phyloP scores from a whole-genome alignment of 257 asterid species.

The Henckelia pumila region DNA sequence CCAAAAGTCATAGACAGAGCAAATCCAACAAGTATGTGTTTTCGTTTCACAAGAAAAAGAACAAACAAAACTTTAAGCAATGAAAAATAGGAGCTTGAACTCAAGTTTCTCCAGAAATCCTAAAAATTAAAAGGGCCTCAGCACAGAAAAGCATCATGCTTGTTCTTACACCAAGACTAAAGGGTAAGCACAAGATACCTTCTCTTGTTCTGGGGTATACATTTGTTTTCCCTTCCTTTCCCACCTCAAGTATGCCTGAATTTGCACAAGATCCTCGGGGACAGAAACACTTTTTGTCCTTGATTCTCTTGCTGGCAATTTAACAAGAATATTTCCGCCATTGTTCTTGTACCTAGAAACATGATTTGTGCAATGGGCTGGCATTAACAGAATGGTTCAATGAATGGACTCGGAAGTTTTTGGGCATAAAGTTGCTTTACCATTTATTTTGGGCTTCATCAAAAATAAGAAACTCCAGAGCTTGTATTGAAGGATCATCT shows the following conservation, averaged over 20 bases:
- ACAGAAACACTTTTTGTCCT: slow-evolving; percentile 48
- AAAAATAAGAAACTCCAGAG: slow-evolving; percentile 85
- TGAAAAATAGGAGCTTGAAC: slow-evolving; percentile 16
- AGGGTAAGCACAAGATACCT: slow-evolving; percentile 44
- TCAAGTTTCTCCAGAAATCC: slow-evolving; percentile 18
- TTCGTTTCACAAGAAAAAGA: slow-evolving; percentile 19
- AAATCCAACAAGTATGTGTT: not conserved
- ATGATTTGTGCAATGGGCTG: slow-evolving; percentile 19
- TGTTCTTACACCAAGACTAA: slow-evolving; percentile 17
- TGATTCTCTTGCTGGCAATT: slow-evolving; percentile 47
- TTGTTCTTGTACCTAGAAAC: slow-evolving; percentile 77
- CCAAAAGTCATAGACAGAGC: not conserved
- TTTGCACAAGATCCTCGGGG: slow-evolving; percentile 97
- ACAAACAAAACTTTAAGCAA: slow-evolving; percentile 11
- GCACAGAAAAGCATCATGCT: not conserved
- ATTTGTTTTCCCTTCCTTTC: slow-evolving; percentile 88
- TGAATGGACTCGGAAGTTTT: slow-evolving; percentile 12
- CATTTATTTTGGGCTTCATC: slow-evolving; percentile 84
- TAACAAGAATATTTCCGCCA: slow-evolving; percentile 69
- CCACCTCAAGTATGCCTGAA: slow-evolving; percentile 96
- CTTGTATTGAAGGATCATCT: slow-evolving; percentile 77
- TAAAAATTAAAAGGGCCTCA: slow-evolving; percentile 10
- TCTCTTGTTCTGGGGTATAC: slow-evolving; percentile 78
- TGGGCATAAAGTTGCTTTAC: slow-evolving; percentile 35
- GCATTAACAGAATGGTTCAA: slow-evolving; percentile 21